These are phyloP conservation scores for Protomyces inouyei DNA, from an alignment of 1,139 yeast genomes.

Conservation along the genomic window DNA sequence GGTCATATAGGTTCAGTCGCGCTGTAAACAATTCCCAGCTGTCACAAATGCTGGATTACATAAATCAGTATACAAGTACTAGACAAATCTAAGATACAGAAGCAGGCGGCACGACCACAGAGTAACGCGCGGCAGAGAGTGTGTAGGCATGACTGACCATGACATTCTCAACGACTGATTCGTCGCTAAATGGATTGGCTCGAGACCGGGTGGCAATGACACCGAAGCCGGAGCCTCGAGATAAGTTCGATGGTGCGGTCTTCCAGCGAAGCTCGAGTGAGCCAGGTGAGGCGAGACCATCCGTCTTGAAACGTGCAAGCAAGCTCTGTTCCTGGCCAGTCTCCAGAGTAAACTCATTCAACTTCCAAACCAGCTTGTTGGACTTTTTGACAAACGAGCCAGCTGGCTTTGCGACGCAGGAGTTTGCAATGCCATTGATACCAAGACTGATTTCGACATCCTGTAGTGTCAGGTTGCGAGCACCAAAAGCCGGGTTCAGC, in stretches of 20 bases:
- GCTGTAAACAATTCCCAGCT: too few relatives aligned
- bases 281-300: slow-evolving; percentile 32
- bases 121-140: neutral
- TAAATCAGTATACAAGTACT: neutral
- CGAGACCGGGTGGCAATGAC: slow-evolving; percentile 11
- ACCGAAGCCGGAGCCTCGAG: slow-evolving; percentile 25
- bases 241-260: slow-evolving; percentile 9
- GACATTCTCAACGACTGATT: slow-evolving; percentile 9
- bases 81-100: neutral
- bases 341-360: slow-evolving; percentile 50
- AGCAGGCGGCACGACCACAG: neutral
- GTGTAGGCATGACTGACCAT: slow-evolving; percentile 7
- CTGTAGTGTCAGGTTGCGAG: slow-evolving; percentile 44
- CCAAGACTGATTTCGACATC: slow-evolving; percentile 65
- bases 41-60: too few relatives aligned
- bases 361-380: slow-evolving; percentile 48
- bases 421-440: slow-evolving; percentile 45
- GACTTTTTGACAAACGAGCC: slow-evolving; percentile 88
- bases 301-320: slow-evolving; percentile 42
- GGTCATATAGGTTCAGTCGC: too few relatives aligned
- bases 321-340: slow-evolving; percentile 59
- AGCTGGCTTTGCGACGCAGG: slow-evolving; percentile 84
- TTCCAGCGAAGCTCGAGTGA: slow-evolving; percentile 11
- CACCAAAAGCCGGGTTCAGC: slow-evolving; percentile 50
- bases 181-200: slow-evolving; percentile 17